A percentile compares a stretch with the other conserved stretches of the same genome.
These are phyloP conservation scores for Xylariaceae sp. DNA, from an alignment of 2,329 filamentous ascomycete genomes.

Conservation along the genomic window DNA sequence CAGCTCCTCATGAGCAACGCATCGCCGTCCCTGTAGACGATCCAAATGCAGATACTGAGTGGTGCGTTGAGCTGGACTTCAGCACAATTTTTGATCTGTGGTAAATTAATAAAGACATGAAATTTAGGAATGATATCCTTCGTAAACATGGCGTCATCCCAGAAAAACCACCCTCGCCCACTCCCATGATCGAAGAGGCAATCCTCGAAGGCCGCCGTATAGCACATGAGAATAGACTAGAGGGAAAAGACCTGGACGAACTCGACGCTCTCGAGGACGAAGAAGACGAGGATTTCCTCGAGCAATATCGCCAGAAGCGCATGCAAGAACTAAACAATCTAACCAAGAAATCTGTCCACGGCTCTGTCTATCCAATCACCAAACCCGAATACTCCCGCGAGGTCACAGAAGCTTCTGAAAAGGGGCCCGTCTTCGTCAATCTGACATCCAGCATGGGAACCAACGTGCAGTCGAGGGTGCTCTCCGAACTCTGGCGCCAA, in stretches of 20 bases:
- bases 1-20: slow-evolving; percentile 58
- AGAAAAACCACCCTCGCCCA: slow-evolving; percentile 94
- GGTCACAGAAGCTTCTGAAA: slow-evolving; percentile 83
- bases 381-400: slow-evolving; percentile 91
- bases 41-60: slow-evolving; percentile 97
- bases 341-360: slow-evolving; percentile 74
- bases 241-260: slow-evolving; percentile 92
- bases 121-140: slow-evolving; percentile 90
- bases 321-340: slow-evolving; percentile 76
- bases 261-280: slow-evolving; percentile 91
- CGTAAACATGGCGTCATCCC: slow-evolving; percentile 95
- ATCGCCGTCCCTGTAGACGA: slow-evolving; percentile 85
- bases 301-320: slow-evolving; percentile 82
- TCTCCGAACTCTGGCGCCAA: slow-evolving; percentile 82
- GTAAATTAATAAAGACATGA: slow-evolving; percentile 9
- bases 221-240: slow-evolving; percentile 86
- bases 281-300: slow-evolving; percentile 88
- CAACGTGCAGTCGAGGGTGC: slow-evolving; percentile 79
- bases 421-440: slow-evolving; percentile 69
- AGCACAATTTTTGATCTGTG: slow-evolving; percentile 6
- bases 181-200: slow-evolving; percentile 93
- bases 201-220: slow-evolving; percentile 76
- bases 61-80: slow-evolving; percentile 47
- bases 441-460: slow-evolving; percentile 73
- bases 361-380: slow-evolving; percentile 86